Conservation (phyloP, 2,329 filamentous ascomycete genomes). For the Diaporthe sp. region DNA sequence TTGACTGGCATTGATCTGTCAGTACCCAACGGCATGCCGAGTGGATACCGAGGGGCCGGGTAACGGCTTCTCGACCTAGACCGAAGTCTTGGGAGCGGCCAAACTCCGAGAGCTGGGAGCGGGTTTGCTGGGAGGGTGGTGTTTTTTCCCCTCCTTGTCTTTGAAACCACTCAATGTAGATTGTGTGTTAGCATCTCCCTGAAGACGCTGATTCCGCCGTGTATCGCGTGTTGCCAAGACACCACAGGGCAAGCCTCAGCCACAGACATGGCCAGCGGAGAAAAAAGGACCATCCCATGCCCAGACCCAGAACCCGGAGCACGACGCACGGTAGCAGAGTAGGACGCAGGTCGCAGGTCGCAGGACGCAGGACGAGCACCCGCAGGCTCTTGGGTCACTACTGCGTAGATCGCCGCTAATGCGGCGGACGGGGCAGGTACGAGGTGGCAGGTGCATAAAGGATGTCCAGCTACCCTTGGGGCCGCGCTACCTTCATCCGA, state of each 20-base stretch:
- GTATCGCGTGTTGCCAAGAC: slow-evolving; percentile 23
- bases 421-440: slow-evolving; percentile 26
- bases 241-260: background rate
- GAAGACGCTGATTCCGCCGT: background rate
- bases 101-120: slow-evolving; percentile 25
- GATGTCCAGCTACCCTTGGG: slow-evolving; percentile 4
- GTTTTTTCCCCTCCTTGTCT: background rate
- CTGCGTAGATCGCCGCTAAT: slow-evolving; percentile 28
- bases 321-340: background rate
- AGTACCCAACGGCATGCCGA: slow-evolving; percentile 15
- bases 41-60: slow-evolving; percentile 25
- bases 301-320: background rate
- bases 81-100: slow-evolving; percentile 27
- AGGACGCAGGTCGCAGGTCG: background rate
- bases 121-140: background rate
- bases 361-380: background rate
- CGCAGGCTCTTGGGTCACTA: background rate
- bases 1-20: slow-evolving; percentile 1
- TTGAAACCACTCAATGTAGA: background rate
- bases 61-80: slow-evolving; percentile 22
- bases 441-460: slow-evolving; percentile 28
- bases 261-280: background rate
- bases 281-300: background rate
- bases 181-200: background rate
- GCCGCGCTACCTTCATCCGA: slow-evolving; percentile 1